phyloP scores from a whole-genome alignment of 2,329 filamentous ascomycete genomes.

The Westerdykella ornata region DNA sequence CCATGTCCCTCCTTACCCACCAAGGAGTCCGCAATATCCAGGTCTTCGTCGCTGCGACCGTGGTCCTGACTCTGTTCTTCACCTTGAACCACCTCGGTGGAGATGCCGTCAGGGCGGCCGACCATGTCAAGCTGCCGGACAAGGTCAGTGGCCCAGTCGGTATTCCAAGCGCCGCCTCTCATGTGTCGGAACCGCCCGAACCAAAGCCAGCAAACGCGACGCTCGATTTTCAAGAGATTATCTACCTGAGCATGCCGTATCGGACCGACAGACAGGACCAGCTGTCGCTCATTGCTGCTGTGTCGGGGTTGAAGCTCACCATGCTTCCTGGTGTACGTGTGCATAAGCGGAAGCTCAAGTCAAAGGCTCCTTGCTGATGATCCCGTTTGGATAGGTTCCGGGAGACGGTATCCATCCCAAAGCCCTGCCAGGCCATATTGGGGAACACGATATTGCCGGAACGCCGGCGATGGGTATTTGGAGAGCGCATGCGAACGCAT shows the following conservation, averaged over 20 bases:
- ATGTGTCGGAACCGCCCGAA: constrained; percentile 4
- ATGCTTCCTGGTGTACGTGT: constrained; percentile 11
- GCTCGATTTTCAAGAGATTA: constrained; percentile 14
- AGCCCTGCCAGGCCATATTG: constrained; percentile 7
- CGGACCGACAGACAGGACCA: constrained; percentile 13
- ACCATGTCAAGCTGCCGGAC: background rate
- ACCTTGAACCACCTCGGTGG: constrained; percentile 6
- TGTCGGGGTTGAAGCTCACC: constrained; percentile 10
- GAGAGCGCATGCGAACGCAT: constrained; percentile 11
- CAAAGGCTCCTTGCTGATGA: background rate
- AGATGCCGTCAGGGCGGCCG: background rate
- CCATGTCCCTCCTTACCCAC: constrained; percentile 8
- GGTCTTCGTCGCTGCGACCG: constrained; percentile 8
- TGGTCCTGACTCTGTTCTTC: constrained; percentile 10
- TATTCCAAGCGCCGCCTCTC: background rate
- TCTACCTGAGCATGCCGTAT: constrained; percentile 13
- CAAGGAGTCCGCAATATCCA: constrained; percentile 11
- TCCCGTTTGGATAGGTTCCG: constrained; percentile 1
- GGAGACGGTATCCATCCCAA: constrained; percentile 8
- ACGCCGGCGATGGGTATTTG: constrained; percentile 9
- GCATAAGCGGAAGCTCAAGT: background rate
- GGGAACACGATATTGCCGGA: constrained; percentile 4
- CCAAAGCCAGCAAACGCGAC: constrained; percentile 10
- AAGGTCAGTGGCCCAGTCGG: background rate
- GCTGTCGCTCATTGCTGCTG: constrained; percentile 10